phyloP scores from a whole-genome alignment of 495 filamentous ascomycete genomes.

The Hyphodiscus hymeniophilus region DNA sequence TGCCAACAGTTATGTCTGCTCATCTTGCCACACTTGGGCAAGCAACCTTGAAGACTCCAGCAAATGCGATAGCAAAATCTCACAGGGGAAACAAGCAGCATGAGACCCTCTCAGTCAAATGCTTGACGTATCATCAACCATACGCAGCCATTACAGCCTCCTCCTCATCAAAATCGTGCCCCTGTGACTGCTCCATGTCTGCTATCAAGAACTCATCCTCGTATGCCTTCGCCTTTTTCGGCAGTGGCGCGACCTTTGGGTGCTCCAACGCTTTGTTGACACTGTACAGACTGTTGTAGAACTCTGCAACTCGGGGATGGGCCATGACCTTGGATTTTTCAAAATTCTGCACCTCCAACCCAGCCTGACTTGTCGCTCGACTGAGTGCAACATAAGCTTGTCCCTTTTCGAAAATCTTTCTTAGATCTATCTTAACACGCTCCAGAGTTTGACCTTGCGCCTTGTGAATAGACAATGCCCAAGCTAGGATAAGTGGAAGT shows the following conservation, averaged over 20 bases:
- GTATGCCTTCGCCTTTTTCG: conserved; percentile 6
- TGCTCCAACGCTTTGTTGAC: conserved; percentile 34
- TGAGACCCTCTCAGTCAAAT: too few species aligned
- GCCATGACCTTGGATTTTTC: conserved; percentile 90
- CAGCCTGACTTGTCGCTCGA: conserved; percentile 78
- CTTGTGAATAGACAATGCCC: conserved; percentile 97
- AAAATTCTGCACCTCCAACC: conserved; percentile 83
- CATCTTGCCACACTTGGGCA: not conserved
- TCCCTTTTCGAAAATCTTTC: conserved; percentile 89
- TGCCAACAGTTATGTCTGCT: not conserved
- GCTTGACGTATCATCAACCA: conserved; percentile 19
- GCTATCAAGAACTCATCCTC: conserved; percentile 12
- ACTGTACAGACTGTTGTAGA: conserved; percentile 73
- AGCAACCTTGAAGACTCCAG: not conserved
- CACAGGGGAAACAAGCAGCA: too few species aligned
- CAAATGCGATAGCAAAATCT: not conserved
- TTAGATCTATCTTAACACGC: conserved; percentile 88
- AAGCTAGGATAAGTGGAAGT: conserved; percentile 84
- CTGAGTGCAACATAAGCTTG: conserved; percentile 79
- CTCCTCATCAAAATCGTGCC: conserved; percentile 29
- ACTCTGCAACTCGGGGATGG: conserved; percentile 74
- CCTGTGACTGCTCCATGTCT: not conserved
- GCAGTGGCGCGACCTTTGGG: conserved; percentile 11
- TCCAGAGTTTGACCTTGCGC: conserved; percentile 95
- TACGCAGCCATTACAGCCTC: conserved; percentile 26